Evolutionary conservation across 2,329 filamentous ascomycete species (phyloP).

Genomic region (Kalmusia sp.): DNA sequence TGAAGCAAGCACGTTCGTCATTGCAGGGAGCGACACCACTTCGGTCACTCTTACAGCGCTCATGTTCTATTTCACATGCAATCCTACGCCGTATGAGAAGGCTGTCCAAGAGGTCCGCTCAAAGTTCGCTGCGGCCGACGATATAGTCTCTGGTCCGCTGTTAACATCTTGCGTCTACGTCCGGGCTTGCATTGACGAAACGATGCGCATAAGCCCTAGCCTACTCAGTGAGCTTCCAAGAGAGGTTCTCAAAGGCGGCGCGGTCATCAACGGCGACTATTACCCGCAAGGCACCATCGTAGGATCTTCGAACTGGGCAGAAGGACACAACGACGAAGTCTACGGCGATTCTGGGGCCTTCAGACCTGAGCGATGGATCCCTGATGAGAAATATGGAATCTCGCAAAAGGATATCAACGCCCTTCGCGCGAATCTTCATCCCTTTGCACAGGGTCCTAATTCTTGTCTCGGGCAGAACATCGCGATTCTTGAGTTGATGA

Average conservation of each 20-base stretch:
- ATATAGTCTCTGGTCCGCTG: conserved; percentile 25
- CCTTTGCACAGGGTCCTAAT: conserved; percentile 1
- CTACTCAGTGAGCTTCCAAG: conserved; percentile 27
- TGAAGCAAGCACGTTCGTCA: neutral
- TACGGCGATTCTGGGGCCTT: conserved; percentile 25
- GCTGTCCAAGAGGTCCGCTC: conserved; percentile 23
- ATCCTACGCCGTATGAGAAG: neutral
- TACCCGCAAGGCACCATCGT: conserved; percentile 31
- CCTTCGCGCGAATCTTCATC: conserved; percentile 54
- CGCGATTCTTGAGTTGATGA: conserved; percentile 3
- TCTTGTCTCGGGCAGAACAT: conserved; percentile 10
- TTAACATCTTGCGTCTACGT: conserved; percentile 32
- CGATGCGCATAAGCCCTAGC: conserved; percentile 38
- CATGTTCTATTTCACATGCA: neutral
- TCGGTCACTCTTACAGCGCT: neutral
- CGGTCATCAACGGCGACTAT: conserved; percentile 25
- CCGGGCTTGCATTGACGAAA: conserved; percentile 41
- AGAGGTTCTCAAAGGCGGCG: conserved; percentile 25
- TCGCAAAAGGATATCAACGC: neutral
- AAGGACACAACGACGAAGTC: conserved; percentile 32
- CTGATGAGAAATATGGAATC: neutral
- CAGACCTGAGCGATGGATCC: conserved; percentile 26
- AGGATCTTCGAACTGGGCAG: conserved; percentile 27
- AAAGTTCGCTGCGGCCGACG: conserved; percentile 20
- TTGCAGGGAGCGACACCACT: neutral